A percentile compares a stretch with the other conserved stretches of the same genome.
phyloP scores from a whole-genome alignment of 2,329 filamentous ascomycete genomes.

The Ophioceras dolichostomum region DNA sequence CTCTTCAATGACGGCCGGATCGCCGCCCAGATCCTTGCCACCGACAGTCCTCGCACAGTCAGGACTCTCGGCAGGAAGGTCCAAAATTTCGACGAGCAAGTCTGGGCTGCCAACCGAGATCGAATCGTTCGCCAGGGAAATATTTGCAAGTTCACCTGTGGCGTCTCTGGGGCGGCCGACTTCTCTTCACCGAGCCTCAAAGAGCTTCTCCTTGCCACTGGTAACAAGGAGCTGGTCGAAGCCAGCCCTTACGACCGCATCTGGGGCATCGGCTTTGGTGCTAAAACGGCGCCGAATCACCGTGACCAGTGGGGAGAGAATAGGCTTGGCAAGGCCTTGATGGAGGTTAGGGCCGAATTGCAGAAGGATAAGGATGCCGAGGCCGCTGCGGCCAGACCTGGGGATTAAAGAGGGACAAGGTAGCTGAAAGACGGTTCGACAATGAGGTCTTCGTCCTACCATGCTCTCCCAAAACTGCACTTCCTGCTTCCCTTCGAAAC shows the following conservation, averaged over 20 bases:
- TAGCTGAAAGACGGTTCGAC: no score
- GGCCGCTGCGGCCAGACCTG: no score
- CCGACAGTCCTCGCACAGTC: conserved; percentile 4
- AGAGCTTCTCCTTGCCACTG: conserved; percentile 40
- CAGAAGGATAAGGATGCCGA: no score
- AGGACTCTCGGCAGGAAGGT: conserved; percentile 7
- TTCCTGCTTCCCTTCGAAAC: no score
- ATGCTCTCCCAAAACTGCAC: no score
- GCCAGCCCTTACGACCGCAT: conserved; percentile 47
- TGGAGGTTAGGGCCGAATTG: conserved; percentile 40
- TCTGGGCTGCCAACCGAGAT: conserved; percentile 23
- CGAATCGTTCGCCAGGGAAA: conserved; percentile 40
- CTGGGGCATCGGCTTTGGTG: conserved; percentile 54
- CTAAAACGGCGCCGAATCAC: conserved; percentile 31
- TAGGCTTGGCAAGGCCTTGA: conserved; percentile 49
- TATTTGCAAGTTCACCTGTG: conserved; percentile 42
- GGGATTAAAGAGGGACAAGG: no score
- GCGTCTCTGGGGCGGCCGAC: not conserved
- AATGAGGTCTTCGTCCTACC: no score
- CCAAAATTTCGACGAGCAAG: conserved; percentile 2
- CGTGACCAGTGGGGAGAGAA: conserved; percentile 49
- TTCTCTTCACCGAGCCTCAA: not conserved
- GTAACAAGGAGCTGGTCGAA: conserved; percentile 48
- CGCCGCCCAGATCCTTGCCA: conserved; percentile 1
- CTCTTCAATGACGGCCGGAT: conserved; percentile 18